Conservation (phyloP, 805 yeast species). For the Yarrowia sp. region DNA sequence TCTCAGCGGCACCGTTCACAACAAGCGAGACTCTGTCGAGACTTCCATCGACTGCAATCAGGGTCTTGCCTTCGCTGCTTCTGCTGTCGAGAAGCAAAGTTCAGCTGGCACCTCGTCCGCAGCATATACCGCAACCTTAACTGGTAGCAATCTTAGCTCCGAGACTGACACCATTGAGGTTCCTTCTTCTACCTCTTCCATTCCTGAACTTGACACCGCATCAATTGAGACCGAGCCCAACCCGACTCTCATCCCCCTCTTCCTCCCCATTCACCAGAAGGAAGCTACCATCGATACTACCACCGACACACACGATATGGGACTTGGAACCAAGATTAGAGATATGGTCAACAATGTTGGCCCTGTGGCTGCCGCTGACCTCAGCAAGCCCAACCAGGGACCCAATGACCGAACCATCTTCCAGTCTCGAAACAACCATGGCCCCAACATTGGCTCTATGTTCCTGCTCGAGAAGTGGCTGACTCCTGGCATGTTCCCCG, state of each 20-base stretch:
- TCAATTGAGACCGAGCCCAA: conserved; percentile 22
- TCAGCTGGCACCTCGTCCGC: not conserved
- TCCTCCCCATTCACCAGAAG: not conserved
- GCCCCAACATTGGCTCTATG: conserved; percentile 80
- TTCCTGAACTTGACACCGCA: not conserved
- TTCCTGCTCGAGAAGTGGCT: conserved; percentile 77
- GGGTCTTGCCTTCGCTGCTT: not conserved
- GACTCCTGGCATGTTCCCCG: conserved; percentile 47
- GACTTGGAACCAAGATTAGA: conserved; percentile 4
- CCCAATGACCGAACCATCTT: conserved; percentile 38
- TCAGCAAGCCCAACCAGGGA: conserved; percentile 31
- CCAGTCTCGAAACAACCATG: conserved; percentile 53
- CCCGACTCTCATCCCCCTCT: conserved; percentile 8
- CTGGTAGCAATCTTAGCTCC: conserved; percentile 15
- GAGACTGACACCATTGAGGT: not conserved
- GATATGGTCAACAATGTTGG: conserved; percentile 18
- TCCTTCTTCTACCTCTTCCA: not conserved
- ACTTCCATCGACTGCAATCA: not conserved
- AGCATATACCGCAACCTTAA: conserved; percentile 21
- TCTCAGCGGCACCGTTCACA: not conserved
- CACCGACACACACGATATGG: not conserved
- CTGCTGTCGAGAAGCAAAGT: not conserved
- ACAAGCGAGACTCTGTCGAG: not conserved
- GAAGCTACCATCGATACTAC: not conserved
- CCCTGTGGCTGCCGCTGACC: conserved; percentile 23